Evolutionary conservation across 495 filamentous ascomycete species (phyloP), one percentile per base, ranked within the genome.

Genomic region (Neurospora sp.): DNA sequence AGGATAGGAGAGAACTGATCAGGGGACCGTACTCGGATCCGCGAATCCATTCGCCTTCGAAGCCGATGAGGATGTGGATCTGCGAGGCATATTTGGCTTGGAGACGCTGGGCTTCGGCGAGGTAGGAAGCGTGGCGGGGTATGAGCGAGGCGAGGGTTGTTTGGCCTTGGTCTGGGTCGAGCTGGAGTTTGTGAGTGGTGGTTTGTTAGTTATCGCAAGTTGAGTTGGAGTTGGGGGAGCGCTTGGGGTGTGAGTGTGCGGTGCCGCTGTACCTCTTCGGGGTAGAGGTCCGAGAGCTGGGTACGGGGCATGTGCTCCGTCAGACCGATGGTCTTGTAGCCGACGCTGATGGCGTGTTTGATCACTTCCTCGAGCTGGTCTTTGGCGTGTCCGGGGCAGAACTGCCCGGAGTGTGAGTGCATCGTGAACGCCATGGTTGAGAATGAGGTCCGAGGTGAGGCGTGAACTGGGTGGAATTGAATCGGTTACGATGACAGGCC

Each of bases 271-370:
- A 95, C 93, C 85, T 99, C 96, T 85, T 97, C 95, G 0, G 96
- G 96, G 77, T 98, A 98, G 59, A 96, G 85, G 82, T 98, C 96
- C 72, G 88, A 85, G 72, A 87, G 77, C 9, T 85, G 81, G 48
- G 87, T 88, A 73, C 95, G 92, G 12, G 94, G 93, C 90, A 98
- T 97, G 82, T 99, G 96, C 85, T 99, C 96, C n/a, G 96, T 98
- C 71, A 98, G 82, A 46, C 92, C 93, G 78, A 97, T 93, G 74
- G 90, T 88, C 72, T 88, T 86, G 88, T 97, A 95, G 72, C 92
- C 90, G 72, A 89, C 86, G 69, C 83, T 79, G 81, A 98, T 94
- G 75, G 96, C 96, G 23, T 89, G 86, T 75, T 89, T 86, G 79
- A 98, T 85, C 72, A 98, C 88, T 75, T 93, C 90, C 79, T 97